Base-by-base conservation (phyloP, 768 basidiomycete genomes). In the Lactifluus volemus region DNA sequence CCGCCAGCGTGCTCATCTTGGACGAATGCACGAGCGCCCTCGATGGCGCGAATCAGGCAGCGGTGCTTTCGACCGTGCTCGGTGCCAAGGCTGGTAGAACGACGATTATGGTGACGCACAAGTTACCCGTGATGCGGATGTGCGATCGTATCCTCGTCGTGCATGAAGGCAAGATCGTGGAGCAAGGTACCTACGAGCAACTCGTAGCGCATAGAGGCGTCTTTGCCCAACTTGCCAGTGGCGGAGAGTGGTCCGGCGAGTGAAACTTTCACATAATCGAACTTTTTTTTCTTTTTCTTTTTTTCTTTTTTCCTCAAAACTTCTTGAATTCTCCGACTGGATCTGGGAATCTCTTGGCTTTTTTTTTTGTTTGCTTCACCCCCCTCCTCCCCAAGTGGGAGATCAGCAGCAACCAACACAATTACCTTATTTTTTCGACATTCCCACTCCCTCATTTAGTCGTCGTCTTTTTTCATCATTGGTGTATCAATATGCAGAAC, bases 11-110 rank as follows among this genome's bases (percentile, higher is more conserved):
- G 14, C 77, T 97, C 49, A 84, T 98, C 39, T 76, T 98, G 56
- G 96, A 98, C 70, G 96, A 98, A 70, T 97, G 94, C 70, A 98
- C 96, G n/a, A 86, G 84, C 47, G 92, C 95, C 5, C 74, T 98
- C 60, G 95, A 98, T 70, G 77, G 82, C 1, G 83, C 84, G 67
- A 98, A 96, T 73, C 88, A 94, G 74, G 79, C 81, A 1, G 85
- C 82, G 17, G 87, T 98, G 15, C 73, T 98, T 68, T 85, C 91
- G 57, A 86, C 91, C 8, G 84, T 95, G 53, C 75, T 76, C 59
- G 69, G 73, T 32, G 84, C 84, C 59, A 84, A 82, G 74, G 72
- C 78, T n/a, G 83, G 84, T 21, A 77, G 85, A 58, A 96, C 93
- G 64, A 93, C 91, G 58, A 72, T 98, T 65, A 88, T 98, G 81